Evolutionary conservation across 805 yeast genomes (phyloP).

Genomic region (Metschnikowia arizonensis): DNA sequence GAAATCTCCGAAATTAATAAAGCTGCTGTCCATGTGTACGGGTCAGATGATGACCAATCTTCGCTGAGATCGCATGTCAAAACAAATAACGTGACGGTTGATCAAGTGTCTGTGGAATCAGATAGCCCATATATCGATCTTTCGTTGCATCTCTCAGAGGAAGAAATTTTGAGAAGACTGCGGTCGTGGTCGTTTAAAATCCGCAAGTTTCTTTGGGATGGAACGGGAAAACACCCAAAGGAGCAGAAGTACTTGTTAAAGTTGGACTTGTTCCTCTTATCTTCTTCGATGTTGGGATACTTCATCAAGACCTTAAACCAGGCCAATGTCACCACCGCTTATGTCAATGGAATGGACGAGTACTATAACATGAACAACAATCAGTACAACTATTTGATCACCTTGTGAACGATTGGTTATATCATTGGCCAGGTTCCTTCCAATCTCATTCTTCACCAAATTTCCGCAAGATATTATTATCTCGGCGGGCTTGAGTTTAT

Average conservation of each 20-base stretch:
- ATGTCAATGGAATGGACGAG: slow-evolving; percentile 19
- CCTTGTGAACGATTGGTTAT: slow-evolving; percentile 18
- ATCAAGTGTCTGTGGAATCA: not conserved
- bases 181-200: slow-evolving; percentile 22
- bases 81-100: not conserved
- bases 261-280: slow-evolving; percentile 29
- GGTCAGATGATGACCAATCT: not conserved
- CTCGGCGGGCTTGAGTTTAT: slow-evolving; percentile 41
- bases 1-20: slow-evolving; percentile 8
- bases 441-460: slow-evolving; percentile 31
- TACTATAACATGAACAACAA: slow-evolving; percentile 16
- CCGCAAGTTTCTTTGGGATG: slow-evolving; percentile 34
- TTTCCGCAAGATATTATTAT: slow-evolving; percentile 42
- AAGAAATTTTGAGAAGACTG: slow-evolving; percentile 20
- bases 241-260: slow-evolving; percentile 33
- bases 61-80: not conserved
- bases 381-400: slow-evolving; percentile 18
- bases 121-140: slow-evolving; percentile 10
- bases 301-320: slow-evolving; percentile 20
- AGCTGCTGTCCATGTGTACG: not conserved
- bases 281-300: slow-evolving; percentile 19
- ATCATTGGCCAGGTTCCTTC: slow-evolving; percentile 17
- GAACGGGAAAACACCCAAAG: slow-evolving; percentile 33
- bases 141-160: slow-evolving; percentile 11
- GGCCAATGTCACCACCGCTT: slow-evolving; percentile 18